Evolutionary conservation across 768 basidiomycete species (phyloP).

Genomic region (Leccinum subgranulosum): DNA sequence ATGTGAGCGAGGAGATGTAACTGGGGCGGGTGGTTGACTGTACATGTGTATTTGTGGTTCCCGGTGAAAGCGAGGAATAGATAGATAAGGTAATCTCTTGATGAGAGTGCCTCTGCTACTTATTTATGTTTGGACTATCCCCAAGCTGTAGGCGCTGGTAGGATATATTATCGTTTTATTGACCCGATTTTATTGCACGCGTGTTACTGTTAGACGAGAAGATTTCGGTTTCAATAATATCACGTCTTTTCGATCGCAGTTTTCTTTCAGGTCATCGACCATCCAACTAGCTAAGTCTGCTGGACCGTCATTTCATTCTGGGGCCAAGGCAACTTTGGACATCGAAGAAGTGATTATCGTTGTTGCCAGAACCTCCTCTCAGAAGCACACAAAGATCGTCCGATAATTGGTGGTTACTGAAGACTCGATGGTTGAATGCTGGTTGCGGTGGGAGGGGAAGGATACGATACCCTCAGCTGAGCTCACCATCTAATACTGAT

Average conservation of each 20-base stretch:
- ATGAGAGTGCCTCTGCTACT: not conserved
- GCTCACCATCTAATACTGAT: not conserved
- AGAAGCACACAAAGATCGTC: no score
- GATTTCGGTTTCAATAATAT: not conserved
- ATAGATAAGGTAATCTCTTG: no score
- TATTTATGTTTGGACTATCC: not conserved
- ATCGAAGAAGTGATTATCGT: not conserved
- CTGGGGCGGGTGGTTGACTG: not conserved
- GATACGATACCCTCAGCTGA: no score
- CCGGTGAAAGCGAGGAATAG: not conserved
- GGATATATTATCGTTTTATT: not conserved
- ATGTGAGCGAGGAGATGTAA: slow-evolving; percentile 6
- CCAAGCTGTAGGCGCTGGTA: not conserved
- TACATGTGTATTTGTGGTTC: not conserved
- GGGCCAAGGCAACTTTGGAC: no score
- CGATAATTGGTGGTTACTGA: no score
- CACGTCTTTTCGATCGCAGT: no score
- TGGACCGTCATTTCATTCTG: not conserved
- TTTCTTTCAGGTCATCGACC: not conserved
- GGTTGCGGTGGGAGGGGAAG: no score
- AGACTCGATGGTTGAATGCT: no score
- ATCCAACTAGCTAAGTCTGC: not conserved
- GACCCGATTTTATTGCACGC: not conserved
- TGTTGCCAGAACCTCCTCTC: no score
- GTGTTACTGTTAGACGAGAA: not conserved